These are phyloP conservation scores for Galerina marginata DNA, from an alignment of 768 basidiomycete genomes.

Conservation along the genomic window DNA sequence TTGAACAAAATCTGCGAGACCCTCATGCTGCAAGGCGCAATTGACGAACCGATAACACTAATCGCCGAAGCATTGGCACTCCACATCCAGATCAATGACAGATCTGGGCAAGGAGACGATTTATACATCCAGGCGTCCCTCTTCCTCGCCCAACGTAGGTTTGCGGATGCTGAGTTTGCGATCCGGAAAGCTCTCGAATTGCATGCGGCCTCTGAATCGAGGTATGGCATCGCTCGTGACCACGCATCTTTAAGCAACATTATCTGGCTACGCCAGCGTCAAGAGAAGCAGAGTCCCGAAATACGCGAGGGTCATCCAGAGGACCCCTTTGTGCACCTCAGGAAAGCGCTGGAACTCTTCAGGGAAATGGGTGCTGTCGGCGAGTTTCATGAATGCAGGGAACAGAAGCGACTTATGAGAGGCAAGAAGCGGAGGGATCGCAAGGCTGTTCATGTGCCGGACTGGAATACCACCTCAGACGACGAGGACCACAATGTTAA, in stretches of 20 bases:
- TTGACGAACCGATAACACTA: slow-evolving; percentile 18
- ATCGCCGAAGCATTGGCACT: slow-evolving; percentile 19
- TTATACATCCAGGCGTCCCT: slow-evolving; percentile 30
- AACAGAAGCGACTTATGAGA: slow-evolving; percentile 8
- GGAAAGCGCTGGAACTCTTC: slow-evolving; percentile 5
- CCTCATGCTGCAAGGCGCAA: background rate
- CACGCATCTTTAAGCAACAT: slow-evolving; percentile 27
- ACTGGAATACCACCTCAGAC: background rate
- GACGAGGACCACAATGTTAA: slow-evolving; percentile 3
- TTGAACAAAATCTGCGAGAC: slow-evolving; percentile 6
- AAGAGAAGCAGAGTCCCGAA: background rate
- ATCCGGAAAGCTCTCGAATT: slow-evolving; percentile 25
- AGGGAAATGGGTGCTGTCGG: background rate
- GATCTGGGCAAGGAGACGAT: slow-evolving; percentile 31
- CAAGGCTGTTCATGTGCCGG: background rate
- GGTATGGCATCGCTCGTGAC: slow-evolving; percentile 22
- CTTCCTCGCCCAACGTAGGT: slow-evolving; percentile 24
- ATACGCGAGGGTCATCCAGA: background rate
- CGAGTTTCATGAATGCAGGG: slow-evolving; percentile 5
- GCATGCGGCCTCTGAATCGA: slow-evolving; percentile 16
- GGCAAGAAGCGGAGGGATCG: background rate
- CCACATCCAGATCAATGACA: slow-evolving; percentile 16
- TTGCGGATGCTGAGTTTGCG: slow-evolving; percentile 24
- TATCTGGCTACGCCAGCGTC: slow-evolving; percentile 15
- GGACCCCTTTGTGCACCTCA: background rate